Conservation (phyloP, 345 rosid species). For the Citrus reticulata region DNA sequence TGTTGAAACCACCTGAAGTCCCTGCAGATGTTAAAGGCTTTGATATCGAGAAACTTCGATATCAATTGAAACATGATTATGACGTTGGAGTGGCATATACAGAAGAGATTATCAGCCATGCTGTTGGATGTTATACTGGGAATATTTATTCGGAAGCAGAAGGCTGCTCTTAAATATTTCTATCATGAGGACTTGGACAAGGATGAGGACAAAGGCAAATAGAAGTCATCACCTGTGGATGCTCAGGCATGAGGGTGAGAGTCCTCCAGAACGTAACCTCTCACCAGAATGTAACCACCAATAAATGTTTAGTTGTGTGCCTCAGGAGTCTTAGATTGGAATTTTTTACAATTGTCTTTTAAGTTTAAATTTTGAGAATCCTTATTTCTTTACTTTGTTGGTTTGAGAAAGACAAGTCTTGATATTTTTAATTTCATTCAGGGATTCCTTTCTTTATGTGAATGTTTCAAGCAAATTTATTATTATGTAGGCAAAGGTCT, state of each 20-base stretch:
- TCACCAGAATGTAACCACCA: too few species aligned
- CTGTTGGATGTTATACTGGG: constrained; percentile 94
- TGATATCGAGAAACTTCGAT: constrained; percentile 85
- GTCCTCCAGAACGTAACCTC: too few species aligned
- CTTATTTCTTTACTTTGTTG: constrained; percentile 12
- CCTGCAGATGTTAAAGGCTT: constrained; percentile 91
- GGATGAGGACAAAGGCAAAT: too few species aligned
- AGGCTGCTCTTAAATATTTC: constrained; percentile 19
- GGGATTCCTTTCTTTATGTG: constrained; percentile 9
- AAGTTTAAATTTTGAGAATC: constrained; percentile 4
- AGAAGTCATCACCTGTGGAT: too few species aligned
- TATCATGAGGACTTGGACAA: too few species aligned
- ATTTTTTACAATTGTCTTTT: background rate
- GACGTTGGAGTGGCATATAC: constrained; percentile 87
- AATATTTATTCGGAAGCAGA: constrained; percentile 73
- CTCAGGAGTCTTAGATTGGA: too few species aligned
- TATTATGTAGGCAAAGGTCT: background rate
- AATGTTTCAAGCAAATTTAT: constrained; percentile 8
- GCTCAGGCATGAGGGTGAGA: too few species aligned
- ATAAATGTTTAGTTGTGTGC: background rate
- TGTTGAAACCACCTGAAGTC: constrained; percentile 91
- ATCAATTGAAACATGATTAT: constrained; percentile 94
- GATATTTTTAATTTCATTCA: background rate
- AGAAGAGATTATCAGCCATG: constrained; percentile 79
- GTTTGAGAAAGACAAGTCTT: constrained; percentile 8